Conservation (phyloP, 306 rosid species). For the Alnus rubra region DNA sequence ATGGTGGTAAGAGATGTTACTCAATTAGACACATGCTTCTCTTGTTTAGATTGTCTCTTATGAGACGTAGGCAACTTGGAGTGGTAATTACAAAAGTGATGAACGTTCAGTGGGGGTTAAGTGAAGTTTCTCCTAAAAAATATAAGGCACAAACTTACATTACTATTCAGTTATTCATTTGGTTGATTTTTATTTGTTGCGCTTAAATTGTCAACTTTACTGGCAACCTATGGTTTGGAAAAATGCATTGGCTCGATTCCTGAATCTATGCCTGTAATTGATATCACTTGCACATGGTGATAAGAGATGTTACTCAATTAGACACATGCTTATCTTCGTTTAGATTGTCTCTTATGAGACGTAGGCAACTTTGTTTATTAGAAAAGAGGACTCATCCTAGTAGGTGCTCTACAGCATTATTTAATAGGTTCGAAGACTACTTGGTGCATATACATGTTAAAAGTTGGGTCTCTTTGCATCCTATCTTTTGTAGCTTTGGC, state of each 20-base stretch:
- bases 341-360: not conserved
- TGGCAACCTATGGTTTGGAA: not conserved
- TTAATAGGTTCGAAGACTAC: constrained; percentile 1
- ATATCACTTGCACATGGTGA: not conserved
- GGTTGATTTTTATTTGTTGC: not conserved
- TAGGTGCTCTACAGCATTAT: not conserved
- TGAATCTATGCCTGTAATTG: not conserved
- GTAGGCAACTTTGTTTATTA: not conserved
- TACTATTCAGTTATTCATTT: not conserved
- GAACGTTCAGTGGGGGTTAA: too few relatives aligned
- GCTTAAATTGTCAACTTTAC: not conserved
- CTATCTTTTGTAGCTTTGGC: constrained; percentile 1
- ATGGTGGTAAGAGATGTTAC: not conserved
- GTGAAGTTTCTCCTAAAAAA: too few relatives aligned
- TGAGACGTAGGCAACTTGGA: not conserved
- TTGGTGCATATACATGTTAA: constrained; percentile 10
- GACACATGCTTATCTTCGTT: not conserved
- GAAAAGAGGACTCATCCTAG: not conserved
- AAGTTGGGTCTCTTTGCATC: constrained; percentile 4
- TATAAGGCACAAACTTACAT: too few relatives aligned
- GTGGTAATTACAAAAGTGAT: too few relatives aligned
- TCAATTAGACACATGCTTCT: not conserved
- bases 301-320: not conserved
- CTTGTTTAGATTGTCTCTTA: not conserved
- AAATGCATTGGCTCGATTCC: not conserved